A percentile compares a stretch with the other conserved stretches of the same genome.
Evolutionary conservation across 306 rosid species (phyloP).

Genomic region (Biancaea sappan): DNA sequence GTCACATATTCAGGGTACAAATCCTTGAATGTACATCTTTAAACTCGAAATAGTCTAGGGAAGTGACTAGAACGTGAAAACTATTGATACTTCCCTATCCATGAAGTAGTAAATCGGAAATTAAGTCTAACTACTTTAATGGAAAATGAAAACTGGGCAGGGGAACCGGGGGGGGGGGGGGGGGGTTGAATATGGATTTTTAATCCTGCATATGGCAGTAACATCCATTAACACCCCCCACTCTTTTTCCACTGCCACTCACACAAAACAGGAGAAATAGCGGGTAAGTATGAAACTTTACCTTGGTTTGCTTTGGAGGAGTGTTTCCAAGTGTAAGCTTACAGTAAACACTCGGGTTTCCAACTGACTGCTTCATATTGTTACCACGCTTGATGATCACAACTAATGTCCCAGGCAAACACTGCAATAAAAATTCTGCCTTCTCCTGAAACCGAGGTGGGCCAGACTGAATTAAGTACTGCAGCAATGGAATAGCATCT

Average conservation of each 20-base stretch:
- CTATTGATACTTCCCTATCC: neutral
- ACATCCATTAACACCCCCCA: neutral
- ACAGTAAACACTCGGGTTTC: slow-evolving; percentile 94
- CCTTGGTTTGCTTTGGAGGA: slow-evolving; percentile 90
- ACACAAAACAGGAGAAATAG: neutral
- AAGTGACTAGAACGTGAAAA: neutral
- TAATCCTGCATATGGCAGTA: neutral
- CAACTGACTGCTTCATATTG: slow-evolving; percentile 98
- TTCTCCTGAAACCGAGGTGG: slow-evolving; percentile 99
- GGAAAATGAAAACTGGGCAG: neutral
- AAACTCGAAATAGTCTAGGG: slow-evolving; percentile 2
- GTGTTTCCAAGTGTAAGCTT: slow-evolving; percentile 89
- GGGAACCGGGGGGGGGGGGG: neutral
- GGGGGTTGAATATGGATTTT: slow-evolving; percentile 19
- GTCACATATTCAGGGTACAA: neutral
- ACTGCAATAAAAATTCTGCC: slow-evolving; percentile 93
- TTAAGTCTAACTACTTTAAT: neutral
- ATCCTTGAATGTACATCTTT: neutral
- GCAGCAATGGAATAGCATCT: slow-evolving; percentile 95
- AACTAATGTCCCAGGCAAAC: slow-evolving; percentile 93
- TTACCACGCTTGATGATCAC: slow-evolving; percentile 90
- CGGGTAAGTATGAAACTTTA: slow-evolving; percentile 26
- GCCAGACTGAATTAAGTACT: slow-evolving; percentile 94
- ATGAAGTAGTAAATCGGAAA: slow-evolving; percentile 22
- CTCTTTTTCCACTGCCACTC: neutral